Evolutionary conservation across 345 rosid species (phyloP).

Genomic region (Acer campestre): DNA sequence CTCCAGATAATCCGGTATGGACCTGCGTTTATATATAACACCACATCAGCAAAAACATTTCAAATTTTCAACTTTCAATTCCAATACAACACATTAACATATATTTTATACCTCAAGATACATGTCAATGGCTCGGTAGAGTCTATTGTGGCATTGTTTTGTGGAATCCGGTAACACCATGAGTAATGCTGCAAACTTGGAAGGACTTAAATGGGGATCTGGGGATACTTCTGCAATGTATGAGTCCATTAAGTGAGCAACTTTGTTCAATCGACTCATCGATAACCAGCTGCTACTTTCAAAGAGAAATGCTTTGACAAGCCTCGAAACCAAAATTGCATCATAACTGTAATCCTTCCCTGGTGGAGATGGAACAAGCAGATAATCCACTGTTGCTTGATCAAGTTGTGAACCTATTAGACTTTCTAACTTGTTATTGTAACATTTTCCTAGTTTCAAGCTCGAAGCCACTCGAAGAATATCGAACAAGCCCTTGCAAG

Average conservation of each 20-base stretch:
- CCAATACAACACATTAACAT: not conserved
- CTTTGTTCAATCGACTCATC: slow-evolving; percentile 30
- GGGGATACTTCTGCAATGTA: slow-evolving; percentile 57
- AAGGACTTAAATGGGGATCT: slow-evolving; percentile 38
- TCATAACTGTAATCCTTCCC: slow-evolving; percentile 39
- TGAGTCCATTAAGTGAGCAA: slow-evolving; percentile 45
- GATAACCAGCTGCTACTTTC: slow-evolving; percentile 13
- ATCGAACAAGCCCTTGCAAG: slow-evolving; percentile 47
- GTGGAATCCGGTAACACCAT: slow-evolving; percentile 44
- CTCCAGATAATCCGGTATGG: slow-evolving; percentile 37
- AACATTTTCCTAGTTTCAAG: slow-evolving; percentile 25
- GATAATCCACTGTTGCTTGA: slow-evolving; percentile 47
- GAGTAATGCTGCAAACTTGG: slow-evolving; percentile 40
- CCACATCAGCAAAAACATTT: not conserved
- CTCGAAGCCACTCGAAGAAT: slow-evolving; percentile 33
- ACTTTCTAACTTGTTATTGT: slow-evolving; percentile 36
- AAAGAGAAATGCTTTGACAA: slow-evolving; percentile 36
- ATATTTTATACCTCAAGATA: slow-evolving; percentile 43
- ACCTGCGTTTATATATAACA: slow-evolving; percentile 32
- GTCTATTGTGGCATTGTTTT: slow-evolving; percentile 41
- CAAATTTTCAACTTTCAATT: not conserved
- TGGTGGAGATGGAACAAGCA: slow-evolving; percentile 37
- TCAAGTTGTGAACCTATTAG: slow-evolving; percentile 52
- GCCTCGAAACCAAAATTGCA: slow-evolving; percentile 51
- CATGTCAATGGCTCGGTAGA: slow-evolving; percentile 52